Conservation (phyloP, 2,329 filamentous ascomycete genomes). For the Phialophora tarda region DNA sequence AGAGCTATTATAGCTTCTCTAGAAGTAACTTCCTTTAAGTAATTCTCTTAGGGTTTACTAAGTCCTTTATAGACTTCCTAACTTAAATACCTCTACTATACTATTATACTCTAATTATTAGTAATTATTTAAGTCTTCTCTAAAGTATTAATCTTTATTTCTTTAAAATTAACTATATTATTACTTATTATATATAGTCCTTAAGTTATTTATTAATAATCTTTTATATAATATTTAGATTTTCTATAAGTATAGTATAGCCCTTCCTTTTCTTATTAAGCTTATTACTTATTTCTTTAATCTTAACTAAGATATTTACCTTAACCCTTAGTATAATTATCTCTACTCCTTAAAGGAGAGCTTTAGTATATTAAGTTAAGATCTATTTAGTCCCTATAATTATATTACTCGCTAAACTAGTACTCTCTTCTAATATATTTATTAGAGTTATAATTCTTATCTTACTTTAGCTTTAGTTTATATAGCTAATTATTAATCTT, state of each 20-base stretch:
- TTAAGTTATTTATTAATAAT: no score
- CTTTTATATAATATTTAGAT: no score
- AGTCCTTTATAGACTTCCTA: background rate
- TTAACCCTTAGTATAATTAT: background rate
- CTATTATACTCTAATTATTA: no score
- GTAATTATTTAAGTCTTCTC: no score
- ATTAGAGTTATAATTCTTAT: no score
- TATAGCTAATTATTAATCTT: background rate
- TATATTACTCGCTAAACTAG: background rate
- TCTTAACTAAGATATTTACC: background rate
- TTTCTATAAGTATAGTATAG: no score
- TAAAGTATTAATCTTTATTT: no score
- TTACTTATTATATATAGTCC: no score
- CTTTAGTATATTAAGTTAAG: background rate
- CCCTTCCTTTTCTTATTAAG: background rate
- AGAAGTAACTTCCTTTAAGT: no score
- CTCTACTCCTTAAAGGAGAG: background rate
- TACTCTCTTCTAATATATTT: background rate
- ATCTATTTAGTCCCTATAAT: background rate
- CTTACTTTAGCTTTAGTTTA: background rate
- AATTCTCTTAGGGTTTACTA: background rate
- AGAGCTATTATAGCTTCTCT: background rate
- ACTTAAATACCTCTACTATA: background rate
- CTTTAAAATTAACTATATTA: no score
- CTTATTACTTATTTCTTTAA: background rate